phyloP scores from a whole-genome alignment of 1,284 basidiomycete genomes.

The Violaceomyces palustris region DNA sequence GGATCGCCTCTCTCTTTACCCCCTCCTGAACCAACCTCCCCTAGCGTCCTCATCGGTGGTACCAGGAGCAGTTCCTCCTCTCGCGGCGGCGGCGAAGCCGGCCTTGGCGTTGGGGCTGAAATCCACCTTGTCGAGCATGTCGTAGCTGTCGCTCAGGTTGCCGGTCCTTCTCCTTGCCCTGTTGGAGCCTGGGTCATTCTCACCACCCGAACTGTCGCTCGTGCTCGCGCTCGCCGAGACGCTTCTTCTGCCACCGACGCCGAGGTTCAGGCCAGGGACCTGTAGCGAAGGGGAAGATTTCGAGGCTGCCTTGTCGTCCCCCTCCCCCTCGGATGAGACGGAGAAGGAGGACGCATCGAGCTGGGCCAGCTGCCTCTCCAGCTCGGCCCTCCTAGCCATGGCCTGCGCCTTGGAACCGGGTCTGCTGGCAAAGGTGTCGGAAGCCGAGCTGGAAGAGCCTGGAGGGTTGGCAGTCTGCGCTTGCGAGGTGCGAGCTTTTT shows the following conservation, averaged over 20 bases:
- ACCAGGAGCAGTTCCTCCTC: too few relatives aligned
- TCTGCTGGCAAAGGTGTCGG: background rate
- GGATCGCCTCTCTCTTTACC: too few relatives aligned
- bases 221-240: constrained; percentile 8
- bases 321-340: too few relatives aligned
- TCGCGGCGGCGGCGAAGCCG: too few relatives aligned
- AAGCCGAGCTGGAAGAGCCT: constrained; percentile 8
- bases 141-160: constrained; percentile 18
- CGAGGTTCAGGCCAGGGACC: background rate
- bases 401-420: constrained; percentile 1
- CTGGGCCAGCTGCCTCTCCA: constrained; percentile 17
- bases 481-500: too few relatives aligned
- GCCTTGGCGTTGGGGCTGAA: too few relatives aligned
- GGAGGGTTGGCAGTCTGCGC: constrained; percentile 5
- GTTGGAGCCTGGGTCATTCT: background rate
- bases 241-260: constrained; percentile 1
- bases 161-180: constrained; percentile 8
- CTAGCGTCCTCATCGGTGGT: too few relatives aligned
- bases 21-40: too few relatives aligned
- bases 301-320: constrained; percentile 6
- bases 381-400: constrained; percentile 5
- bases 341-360: constrained; percentile 9
- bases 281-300: background rate
- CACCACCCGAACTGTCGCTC: background rate
- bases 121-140: constrained; percentile 26